Base-by-base conservation (phyloP, 2,329 filamentous ascomycete genomes). In the Epichloe bromicola region DNA sequence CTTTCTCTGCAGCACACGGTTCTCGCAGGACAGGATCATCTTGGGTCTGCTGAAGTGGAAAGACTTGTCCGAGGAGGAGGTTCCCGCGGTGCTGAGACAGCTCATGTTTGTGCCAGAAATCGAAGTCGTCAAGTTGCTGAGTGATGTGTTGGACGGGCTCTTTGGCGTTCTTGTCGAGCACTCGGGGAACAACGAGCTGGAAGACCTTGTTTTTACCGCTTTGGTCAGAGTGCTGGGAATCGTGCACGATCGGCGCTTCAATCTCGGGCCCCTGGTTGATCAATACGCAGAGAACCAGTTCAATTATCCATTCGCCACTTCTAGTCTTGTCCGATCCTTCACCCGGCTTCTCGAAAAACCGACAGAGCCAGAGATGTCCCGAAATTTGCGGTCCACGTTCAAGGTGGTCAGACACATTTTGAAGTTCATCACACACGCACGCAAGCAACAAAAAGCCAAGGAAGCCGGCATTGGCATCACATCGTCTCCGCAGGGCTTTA, bases 71-170 rank as follows among this genome's bases (percentile, higher is more conserved):
- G 77, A 82, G 44, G 81, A 83, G 30, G 82, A 90, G 37, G 74
- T 97, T 1, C 74, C 86, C 1, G 75, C 81, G 23, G 72, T 95
- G 1, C 70, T 98, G 41, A 85, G 86, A 63, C 83, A 90, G 57
- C 79, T 97, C 46, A 83, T 90, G 19, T 97, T 97, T 58, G 90
- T 98, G 1, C 87, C 93, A 0, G 93, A 98, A 64, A 95, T 97
- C 51, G 94, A 98, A 67, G 87, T 98, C 36, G 93, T 98, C 55
- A 98, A 97, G 70, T 77, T 97, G 41, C 72, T 97, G 7, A 85
- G 80, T 55, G 86, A 95, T 59, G 89, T 97, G 1, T 84, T 98
- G 49, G 88, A 95, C 65, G 82, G 88, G 0, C 78, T 98, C 1
- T 98, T 98, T 63, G 85, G 88, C 5, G 89, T 96, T 30, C 73